A percentile compares a stretch with the other conserved stretches of the same genome.
Evolutionary conservation across 1,139 yeast species (phyloP).

Genomic region (Pichia sp.): DNA sequence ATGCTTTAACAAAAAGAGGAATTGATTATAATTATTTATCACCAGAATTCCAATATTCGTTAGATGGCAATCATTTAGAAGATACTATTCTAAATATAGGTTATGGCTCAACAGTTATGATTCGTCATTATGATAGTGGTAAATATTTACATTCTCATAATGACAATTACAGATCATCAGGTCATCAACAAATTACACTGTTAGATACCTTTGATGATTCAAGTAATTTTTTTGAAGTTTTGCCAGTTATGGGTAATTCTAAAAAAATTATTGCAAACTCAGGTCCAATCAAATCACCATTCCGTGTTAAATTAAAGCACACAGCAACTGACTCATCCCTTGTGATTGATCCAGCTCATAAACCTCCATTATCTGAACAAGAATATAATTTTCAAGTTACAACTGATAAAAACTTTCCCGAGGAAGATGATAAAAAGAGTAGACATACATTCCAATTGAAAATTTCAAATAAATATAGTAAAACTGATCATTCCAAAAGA

Average conservation of each 20-base stretch:
- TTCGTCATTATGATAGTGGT: slow-evolving; percentile 59
- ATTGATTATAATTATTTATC: slow-evolving; percentile 48
- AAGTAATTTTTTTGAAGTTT: slow-evolving; percentile 66
- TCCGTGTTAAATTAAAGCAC: slow-evolving; percentile 56
- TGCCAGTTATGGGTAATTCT: slow-evolving; percentile 25
- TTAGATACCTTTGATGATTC: slow-evolving; percentile 44
- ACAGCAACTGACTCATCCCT: slow-evolving; percentile 52
- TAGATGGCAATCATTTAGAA: slow-evolving; percentile 38
- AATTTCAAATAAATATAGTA: slow-evolving; percentile 31
- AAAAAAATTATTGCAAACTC: slow-evolving; percentile 25
- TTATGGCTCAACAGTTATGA: slow-evolving; percentile 60
- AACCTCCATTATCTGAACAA: slow-evolving; percentile 76
- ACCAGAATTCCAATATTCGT: slow-evolving; percentile 49
- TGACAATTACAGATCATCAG: slow-evolving; percentile 42
- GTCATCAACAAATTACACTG: slow-evolving; percentile 64
- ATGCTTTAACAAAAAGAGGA: slow-evolving; percentile 41
- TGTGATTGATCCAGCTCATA: slow-evolving; percentile 45
- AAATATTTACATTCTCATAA: slow-evolving; percentile 67
- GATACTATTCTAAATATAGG: slow-evolving; percentile 46
- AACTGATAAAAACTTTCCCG: slow-evolving; percentile 44
- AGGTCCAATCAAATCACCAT: slow-evolving; percentile 42
- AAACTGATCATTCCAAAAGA: slow-evolving; percentile 32
- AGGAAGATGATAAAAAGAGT: slow-evolving; percentile 44
- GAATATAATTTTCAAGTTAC: slow-evolving; percentile 75
- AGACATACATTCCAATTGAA: slow-evolving; percentile 49